phyloP scores from a whole-genome alignment of 306 rosid species.

The barrel medic (Medicago truncatula) region MtrunA17r5.0-ANR NC_053043.1:4766501-4767000 shows the following conservation, averaged over 20 bases:
- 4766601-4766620: conserved; percentile 52
- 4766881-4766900: too few species aligned
- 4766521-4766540: conserved; percentile 18
- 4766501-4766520: conserved; percentile 17
- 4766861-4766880: too few species aligned
- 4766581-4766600: conserved; percentile 20
- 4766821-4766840: too few species aligned
- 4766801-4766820: too few species aligned
- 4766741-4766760: conserved; percentile 21
- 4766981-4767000: too few species aligned
- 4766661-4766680: conserved; percentile 83
- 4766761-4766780: conserved; percentile 4
- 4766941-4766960: too few species aligned
- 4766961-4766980: too few species aligned
- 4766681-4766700: conserved; percentile 76
- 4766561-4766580: not conserved
- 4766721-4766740: conserved; percentile 61
- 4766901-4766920: too few species aligned
- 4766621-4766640: conserved; percentile 93
- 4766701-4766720: conserved; percentile 72
- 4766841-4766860: too few species aligned
- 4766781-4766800: too few species aligned
- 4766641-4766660: conserved; percentile 97
- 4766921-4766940: too few species aligned
- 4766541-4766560: conserved; percentile 21